A percentile compares a stretch with the other conserved stretches of the same genome.
Conservation (phyloP, 768 basidiomycete genomes). For the Hypsizygus marmoreus region DNA sequence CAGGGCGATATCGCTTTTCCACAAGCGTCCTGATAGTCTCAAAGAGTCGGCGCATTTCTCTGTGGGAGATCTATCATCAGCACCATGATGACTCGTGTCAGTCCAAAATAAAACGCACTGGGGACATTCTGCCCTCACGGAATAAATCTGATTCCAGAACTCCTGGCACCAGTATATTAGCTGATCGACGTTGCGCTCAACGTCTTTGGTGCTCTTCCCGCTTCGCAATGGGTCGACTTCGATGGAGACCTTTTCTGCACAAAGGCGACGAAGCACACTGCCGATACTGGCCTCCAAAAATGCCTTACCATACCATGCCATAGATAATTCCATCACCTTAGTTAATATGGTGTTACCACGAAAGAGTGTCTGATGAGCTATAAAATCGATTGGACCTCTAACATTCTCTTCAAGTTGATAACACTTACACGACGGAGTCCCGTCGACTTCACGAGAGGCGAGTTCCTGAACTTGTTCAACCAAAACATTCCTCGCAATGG, state of each 20-base stretch:
- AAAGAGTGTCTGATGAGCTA: constrained; percentile 79
- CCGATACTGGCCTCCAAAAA: constrained; percentile 86
- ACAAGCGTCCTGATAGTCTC: constrained; percentile 71
- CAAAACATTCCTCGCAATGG: constrained; percentile 64
- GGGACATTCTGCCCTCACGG: constrained; percentile 71
- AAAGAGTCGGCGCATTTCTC: constrained; percentile 75
- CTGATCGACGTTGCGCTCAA: constrained; percentile 66
- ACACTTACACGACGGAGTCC: constrained; percentile 61
- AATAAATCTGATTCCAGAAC: constrained; percentile 82
- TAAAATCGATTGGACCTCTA: background rate
- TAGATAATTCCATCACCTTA: constrained; percentile 77
- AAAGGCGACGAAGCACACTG: constrained; percentile 64
- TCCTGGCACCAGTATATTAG: constrained; percentile 79
- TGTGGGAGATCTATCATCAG: constrained; percentile 29
- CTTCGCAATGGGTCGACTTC: constrained; percentile 81
- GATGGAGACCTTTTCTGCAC: constrained; percentile 71
- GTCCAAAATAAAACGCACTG: constrained; percentile 44
- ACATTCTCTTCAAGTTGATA: background rate
- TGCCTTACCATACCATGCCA: constrained; percentile 77
- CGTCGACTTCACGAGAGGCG: constrained; percentile 70
- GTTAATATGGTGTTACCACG: constrained; percentile 68
- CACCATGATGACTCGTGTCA: constrained; percentile 7
- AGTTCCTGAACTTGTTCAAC: constrained; percentile 71
- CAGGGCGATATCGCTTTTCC: constrained; percentile 59
- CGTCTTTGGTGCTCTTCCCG: constrained; percentile 59